phyloP scores from a whole-genome alignment of 2,329 filamentous ascomycete species.

The Acrocalymma vagum region DNA sequence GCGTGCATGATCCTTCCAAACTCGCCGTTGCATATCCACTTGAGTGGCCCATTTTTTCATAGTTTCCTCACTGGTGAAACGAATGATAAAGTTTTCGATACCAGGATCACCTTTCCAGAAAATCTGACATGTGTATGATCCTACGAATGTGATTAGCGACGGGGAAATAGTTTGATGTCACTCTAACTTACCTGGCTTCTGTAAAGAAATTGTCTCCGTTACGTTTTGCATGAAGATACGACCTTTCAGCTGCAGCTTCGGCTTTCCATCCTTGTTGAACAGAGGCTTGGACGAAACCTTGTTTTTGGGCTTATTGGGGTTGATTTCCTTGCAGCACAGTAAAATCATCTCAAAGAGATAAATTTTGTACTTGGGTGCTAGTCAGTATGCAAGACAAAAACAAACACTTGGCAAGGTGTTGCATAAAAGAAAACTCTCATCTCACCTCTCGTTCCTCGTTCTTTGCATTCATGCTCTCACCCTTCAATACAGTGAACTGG shows the following conservation, averaged over 20 bases:
- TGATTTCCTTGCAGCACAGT: constrained; percentile 95
- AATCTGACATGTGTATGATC: constrained; percentile 94
- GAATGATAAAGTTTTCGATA: constrained; percentile 95
- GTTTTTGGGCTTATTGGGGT: constrained; percentile 80
- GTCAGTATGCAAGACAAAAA: constrained; percentile 9
- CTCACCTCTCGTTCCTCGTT: constrained; percentile 90
- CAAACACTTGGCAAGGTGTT: not conserved
- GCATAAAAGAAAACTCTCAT: constrained; percentile 16
- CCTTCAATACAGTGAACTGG: constrained; percentile 89
- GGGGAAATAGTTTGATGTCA: not conserved
- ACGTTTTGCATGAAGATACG: constrained; percentile 99
- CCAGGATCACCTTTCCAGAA: constrained; percentile 98
- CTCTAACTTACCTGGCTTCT: constrained; percentile 82
- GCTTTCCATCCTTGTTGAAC: constrained; percentile 77
- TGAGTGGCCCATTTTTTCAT: constrained; percentile 92
- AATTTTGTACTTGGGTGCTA: constrained; percentile 81
- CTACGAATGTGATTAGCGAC: constrained; percentile 54
- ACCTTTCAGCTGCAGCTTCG: constrained; percentile 86
- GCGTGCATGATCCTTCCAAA: constrained; percentile 61
- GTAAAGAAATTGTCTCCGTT: constrained; percentile 87
- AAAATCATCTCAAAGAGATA: constrained; percentile 97
- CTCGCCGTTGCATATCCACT: constrained; percentile 76
- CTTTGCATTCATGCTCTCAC: constrained; percentile 74
- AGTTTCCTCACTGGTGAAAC: constrained; percentile 87
- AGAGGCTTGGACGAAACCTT: constrained; percentile 73